phyloP scores from a whole-genome alignment of 78 protist genomes.

The Dictyostelium brefeldianum region DNA sequence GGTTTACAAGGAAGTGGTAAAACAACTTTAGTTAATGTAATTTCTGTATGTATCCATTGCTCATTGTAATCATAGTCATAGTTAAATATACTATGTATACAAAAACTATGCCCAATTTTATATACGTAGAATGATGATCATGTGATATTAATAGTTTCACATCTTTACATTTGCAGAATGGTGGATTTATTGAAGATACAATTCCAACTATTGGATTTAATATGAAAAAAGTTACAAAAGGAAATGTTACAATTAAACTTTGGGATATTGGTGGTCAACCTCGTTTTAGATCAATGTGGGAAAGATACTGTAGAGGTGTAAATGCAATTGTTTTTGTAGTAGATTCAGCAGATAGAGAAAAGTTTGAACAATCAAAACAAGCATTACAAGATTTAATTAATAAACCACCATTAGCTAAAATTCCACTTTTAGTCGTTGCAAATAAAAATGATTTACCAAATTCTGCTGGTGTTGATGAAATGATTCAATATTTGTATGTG shows the following conservation, averaged over 20 bases:
- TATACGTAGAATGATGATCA: not conserved
- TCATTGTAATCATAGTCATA: too few species aligned
- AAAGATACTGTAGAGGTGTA: conserved; percentile 97
- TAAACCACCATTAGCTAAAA: conserved; percentile 94
- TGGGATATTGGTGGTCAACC: conserved; percentile 99
- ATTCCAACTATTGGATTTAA: conserved; percentile 98
- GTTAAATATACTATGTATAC: not conserved
- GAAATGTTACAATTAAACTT: conserved; percentile 93
- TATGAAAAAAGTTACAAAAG: conserved; percentile 96
- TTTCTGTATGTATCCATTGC: conserved; percentile 81
- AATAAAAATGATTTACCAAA: conserved; percentile 97
- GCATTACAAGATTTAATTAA: conserved; percentile 91
- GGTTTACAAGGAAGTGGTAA: conserved; percentile 98
- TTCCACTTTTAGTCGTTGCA: conserved; percentile 97
- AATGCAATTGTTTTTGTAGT: conserved; percentile 97
- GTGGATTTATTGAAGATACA: conserved; percentile 90
- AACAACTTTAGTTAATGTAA: conserved; percentile 96
- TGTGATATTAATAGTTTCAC: too few species aligned
- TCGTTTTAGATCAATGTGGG: conserved; percentile 98
- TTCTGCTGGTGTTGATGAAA: conserved; percentile 85
- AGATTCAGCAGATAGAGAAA: conserved; percentile 93
- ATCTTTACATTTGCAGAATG: conserved; percentile 33
- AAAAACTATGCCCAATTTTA: too few species aligned
- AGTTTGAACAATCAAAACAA: conserved; percentile 84
- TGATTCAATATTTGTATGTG: conserved; percentile 86